Percentiles rank a stretch among this genome's conserved stretches.
Conservation (phyloP, 352 stramenopile species). For the Phytophthora macrochlamydospora region DNA sequence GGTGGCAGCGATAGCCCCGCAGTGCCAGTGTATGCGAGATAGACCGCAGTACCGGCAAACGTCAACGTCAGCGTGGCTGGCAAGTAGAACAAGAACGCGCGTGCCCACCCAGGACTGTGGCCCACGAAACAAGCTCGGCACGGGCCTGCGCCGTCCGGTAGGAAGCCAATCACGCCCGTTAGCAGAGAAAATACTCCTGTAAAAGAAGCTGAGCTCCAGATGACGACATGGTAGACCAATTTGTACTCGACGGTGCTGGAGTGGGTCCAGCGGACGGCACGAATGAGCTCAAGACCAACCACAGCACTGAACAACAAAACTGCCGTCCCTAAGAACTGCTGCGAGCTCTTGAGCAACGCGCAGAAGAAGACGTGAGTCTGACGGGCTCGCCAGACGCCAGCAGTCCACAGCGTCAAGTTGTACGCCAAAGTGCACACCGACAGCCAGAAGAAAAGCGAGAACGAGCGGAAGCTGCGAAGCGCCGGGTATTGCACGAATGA, state of each 20-base stretch:
- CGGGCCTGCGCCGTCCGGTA: slow-evolving; percentile 64
- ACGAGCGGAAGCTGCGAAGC: slow-evolving; percentile 53
- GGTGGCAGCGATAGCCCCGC: slow-evolving; percentile 24
- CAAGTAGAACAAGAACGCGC: slow-evolving; percentile 64
- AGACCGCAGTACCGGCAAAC: slow-evolving; percentile 40
- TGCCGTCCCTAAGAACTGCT: slow-evolving; percentile 73
- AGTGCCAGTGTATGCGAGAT: slow-evolving; percentile 24
- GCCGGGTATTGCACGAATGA: slow-evolving; percentile 73
- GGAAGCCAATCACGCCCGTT: slow-evolving; percentile 68
- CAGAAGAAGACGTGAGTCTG: slow-evolving; percentile 55
- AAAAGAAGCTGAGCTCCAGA: slow-evolving; percentile 50
- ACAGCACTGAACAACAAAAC: slow-evolving; percentile 63
- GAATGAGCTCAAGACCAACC: slow-evolving; percentile 70
- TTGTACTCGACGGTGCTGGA: slow-evolving; percentile 65
- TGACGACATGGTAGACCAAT: slow-evolving; percentile 57
- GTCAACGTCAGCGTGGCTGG: slow-evolving; percentile 45
- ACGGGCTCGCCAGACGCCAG: slow-evolving; percentile 45
- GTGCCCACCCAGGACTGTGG: slow-evolving; percentile 62
- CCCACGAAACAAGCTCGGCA: slow-evolving; percentile 57
- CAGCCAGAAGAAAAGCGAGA: slow-evolving; percentile 71
- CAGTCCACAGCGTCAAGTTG: slow-evolving; percentile 66
- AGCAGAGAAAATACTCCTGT: slow-evolving; percentile 55
- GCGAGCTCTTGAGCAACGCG: slow-evolving; percentile 49
- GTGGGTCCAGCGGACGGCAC: slow-evolving; percentile 54
- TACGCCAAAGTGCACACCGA: slow-evolving; percentile 63